Percentiles rank a stretch among this genome's conserved stretches.
Conservation (phyloP, 352 stramenopile genomes). For the Phytopythium vexans region DNA sequence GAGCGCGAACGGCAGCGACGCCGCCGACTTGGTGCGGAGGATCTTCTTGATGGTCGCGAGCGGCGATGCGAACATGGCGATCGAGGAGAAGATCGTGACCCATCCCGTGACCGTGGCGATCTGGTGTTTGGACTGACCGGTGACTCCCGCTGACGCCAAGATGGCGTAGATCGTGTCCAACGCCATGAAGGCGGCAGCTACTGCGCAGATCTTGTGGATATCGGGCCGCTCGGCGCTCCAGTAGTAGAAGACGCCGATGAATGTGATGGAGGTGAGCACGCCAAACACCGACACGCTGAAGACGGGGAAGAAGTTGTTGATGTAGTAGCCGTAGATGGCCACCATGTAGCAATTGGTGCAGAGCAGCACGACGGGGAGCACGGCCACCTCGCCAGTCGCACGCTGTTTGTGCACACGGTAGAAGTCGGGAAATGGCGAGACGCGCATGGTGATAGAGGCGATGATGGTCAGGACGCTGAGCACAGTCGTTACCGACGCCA, state of each 20-base stretch:
- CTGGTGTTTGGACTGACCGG: constrained; percentile 20
- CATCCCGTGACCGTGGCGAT: constrained; percentile 18
- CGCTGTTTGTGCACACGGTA: constrained; percentile 14
- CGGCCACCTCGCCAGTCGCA: constrained; percentile 7
- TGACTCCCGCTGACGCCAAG: constrained; percentile 13
- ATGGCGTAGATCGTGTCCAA: constrained; percentile 18
- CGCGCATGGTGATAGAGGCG: constrained; percentile 10
- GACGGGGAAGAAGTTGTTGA: constrained; percentile 9
- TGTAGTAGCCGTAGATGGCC: constrained; percentile 19
- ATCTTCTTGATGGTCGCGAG: constrained; percentile 23
- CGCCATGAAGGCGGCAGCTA: constrained; percentile 8
- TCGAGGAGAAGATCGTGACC: constrained; percentile 20
- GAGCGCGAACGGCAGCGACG: constrained; percentile 24
- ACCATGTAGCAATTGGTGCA: constrained; percentile 14
- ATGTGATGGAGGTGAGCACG: constrained; percentile 19
- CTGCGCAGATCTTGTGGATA: constrained; percentile 12
- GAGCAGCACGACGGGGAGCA: constrained; percentile 18
- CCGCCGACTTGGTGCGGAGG: constrained; percentile 23
- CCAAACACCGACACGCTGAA: constrained; percentile 19
- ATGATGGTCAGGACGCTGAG: constrained; percentile 19
- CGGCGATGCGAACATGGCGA: constrained; percentile 19
- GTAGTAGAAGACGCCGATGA: constrained; percentile 24
- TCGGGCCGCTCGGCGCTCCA: constrained; percentile 18
- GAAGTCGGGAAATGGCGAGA: constrained; percentile 17
- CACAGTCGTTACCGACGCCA: constrained; percentile 2